A percentile compares a stretch with the other conserved stretches of the same genome.
Conservation (phyloP, 495 filamentous ascomycete genomes). For the Talaromyces borbonicus region DNA sequence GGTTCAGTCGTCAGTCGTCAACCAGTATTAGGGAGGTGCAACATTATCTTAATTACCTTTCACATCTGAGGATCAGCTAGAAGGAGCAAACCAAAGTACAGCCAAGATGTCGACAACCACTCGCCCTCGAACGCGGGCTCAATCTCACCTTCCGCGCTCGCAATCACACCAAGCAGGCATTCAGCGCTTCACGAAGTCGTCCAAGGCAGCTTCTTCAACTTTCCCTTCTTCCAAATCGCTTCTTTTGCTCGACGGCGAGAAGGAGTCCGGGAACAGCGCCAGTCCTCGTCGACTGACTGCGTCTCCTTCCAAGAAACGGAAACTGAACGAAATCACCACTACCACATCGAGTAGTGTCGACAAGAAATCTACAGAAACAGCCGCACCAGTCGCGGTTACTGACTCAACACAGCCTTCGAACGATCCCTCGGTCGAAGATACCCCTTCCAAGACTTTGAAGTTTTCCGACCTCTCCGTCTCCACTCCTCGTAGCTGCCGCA, state of each 20-base stretch:
- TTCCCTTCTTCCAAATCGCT: slow-evolving; percentile 1
- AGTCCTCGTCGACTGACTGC: slow-evolving; percentile 1
- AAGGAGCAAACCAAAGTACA: slow-evolving; percentile 1
- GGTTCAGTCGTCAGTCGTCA: no score
- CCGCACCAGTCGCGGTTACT: neutral
- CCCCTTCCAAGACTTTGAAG: slow-evolving; percentile 34
- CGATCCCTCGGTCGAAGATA: slow-evolving; percentile 9
- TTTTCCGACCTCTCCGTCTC: slow-evolving; percentile 28
- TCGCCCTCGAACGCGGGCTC: neutral
- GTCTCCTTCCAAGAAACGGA: slow-evolving; percentile 40
- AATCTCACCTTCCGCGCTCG: neutral
- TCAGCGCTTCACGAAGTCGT: neutral
- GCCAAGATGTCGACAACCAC: neutral
- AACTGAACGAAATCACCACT: slow-evolving; percentile 27
- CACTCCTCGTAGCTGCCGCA: slow-evolving; percentile 18
- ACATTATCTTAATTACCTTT: neutral
- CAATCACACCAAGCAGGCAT: slow-evolving; percentile 4
- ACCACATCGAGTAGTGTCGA: slow-evolving; percentile 10
- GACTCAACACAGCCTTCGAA: slow-evolving; percentile 1
- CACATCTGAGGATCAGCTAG: no score
- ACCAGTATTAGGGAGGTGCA: neutral
- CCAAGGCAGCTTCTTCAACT: neutral
- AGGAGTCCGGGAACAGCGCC: neutral
- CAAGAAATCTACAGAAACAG: neutral
- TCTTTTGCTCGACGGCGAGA: slow-evolving; percentile 1